A percentile compares a stretch with the other conserved stretches of the same genome.
Evolutionary conservation across 108 stramenopile genomes (phyloP).

Genomic region (Pseudonitzschia delicatissima): DNA sequence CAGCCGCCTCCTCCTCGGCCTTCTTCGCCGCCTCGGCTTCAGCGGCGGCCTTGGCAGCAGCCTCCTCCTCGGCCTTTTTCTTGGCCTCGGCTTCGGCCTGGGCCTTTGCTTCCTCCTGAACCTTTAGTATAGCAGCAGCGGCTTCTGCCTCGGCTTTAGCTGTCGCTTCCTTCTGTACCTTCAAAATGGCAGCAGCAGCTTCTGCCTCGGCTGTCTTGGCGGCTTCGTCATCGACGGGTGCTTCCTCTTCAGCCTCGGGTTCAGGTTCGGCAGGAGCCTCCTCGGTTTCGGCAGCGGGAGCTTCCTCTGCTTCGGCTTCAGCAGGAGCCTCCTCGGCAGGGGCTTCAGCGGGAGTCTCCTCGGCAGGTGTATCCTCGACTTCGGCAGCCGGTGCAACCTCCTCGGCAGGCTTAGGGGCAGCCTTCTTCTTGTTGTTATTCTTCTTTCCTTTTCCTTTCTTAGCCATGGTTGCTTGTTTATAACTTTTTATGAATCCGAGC

Average conservation of each 20-base stretch:
- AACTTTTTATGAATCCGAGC: background rate
- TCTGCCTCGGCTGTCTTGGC: background rate
- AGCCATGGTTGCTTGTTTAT: slow-evolving; percentile 1
- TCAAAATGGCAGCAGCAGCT: background rate
- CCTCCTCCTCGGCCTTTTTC: background rate
- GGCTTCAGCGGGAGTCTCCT: background rate
- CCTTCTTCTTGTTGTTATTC: background rate
- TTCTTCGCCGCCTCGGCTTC: background rate
- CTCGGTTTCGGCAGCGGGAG: background rate
- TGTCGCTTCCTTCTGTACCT: background rate
- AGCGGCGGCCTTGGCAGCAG: background rate
- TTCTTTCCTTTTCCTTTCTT: slow-evolving; percentile 7
- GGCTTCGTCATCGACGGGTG: background rate
- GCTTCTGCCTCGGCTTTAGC: background rate
- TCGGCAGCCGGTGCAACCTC: background rate
- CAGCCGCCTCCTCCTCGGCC: background rate
- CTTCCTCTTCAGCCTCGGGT: background rate
- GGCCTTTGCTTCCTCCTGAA: background rate
- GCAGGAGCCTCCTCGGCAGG: no score
- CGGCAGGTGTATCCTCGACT: background rate
- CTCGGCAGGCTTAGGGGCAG: background rate
- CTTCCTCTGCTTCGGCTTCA: background rate
- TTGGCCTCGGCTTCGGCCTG: background rate
- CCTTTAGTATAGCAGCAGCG: background rate
- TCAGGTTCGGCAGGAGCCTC: background rate